Conservation (phyloP, 2,329 filamentous ascomycete species). For the Epichloe uncinata region DNA sequence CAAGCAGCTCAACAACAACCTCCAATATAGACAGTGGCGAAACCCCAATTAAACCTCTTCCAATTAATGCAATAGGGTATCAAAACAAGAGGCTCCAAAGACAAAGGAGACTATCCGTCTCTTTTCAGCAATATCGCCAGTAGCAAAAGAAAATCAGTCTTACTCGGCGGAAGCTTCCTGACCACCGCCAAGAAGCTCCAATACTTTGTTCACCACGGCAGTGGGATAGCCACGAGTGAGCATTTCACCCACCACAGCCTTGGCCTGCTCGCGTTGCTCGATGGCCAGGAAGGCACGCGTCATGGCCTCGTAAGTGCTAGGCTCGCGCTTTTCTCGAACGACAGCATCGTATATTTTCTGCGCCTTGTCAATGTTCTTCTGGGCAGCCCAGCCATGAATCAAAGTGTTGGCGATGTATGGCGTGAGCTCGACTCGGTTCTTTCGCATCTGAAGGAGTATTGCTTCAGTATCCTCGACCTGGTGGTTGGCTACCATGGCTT, state of each 20-base stretch:
- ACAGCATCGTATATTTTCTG: conserved; percentile 70
- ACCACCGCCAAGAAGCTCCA: conserved; percentile 65
- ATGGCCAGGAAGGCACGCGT: conserved; percentile 80
- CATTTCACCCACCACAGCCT: conserved; percentile 78
- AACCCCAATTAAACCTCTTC: conserved; percentile 10
- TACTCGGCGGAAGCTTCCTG: conserved; percentile 24
- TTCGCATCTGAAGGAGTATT: conserved; percentile 63
- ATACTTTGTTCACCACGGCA: conserved; percentile 85
- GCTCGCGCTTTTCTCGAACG: conserved; percentile 67
- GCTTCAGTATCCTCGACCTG: conserved; percentile 62
- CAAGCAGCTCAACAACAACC: conserved; percentile 6
- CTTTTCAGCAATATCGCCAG: conserved; percentile 8
- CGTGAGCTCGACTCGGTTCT: conserved; percentile 67
- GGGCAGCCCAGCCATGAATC: conserved; percentile 89
- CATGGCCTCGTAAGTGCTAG: conserved; percentile 98
- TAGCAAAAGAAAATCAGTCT: conserved; percentile 1
- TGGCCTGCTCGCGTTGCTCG: conserved; percentile 65
- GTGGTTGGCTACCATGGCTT: conserved; percentile 93
- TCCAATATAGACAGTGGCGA: conserved; percentile 7
- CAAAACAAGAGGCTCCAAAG: conserved; percentile 10
- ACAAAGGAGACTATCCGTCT: conserved; percentile 1
- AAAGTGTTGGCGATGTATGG: conserved; percentile 97
- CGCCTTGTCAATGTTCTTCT: conserved; percentile 68
- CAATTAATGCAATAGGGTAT: conserved; percentile 13
- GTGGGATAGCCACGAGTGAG: conserved; percentile 78